Base-by-base conservation (phyloP, 2,329 filamentous ascomycete species). In the Diaporthe destruens region DNA sequence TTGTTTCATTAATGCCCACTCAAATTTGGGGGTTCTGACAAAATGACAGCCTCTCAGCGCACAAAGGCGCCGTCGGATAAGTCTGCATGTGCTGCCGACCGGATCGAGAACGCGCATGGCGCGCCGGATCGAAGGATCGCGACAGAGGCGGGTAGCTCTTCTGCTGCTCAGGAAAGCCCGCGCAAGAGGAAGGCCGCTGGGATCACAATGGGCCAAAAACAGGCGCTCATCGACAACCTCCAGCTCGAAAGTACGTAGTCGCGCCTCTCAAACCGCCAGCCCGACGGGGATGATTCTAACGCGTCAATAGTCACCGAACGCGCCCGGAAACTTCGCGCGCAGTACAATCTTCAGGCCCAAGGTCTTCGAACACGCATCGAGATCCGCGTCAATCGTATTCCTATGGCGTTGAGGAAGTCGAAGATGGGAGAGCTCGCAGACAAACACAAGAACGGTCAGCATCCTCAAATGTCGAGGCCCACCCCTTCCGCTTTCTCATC, bases 341-440 rank as follows among this genome's bases (percentile, higher is more conserved):
- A 97, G 81, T 98, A 97, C 84, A 92, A 93, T 73, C 88, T 97
- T 12, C 95, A 98, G 82, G 93, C 95, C 29, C 93, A 96, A 81
- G 93, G 93, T 75, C 88, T 98, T 51, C 90, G 93, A 74, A 92
- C 94, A 74, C 92, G 96, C 74, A 92, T 99, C 68, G 95, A 98
- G 82, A 93, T 97, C 84, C 93, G 96, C 83, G 89, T 98, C 81
- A 98, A 98, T 80, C 92, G 96, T 69, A 96, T 98, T 68, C 96
- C 96, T 9, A 89, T 90, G 77, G 88, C 91, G 20, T 84, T 98
- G 75, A 91, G 96, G 73, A 93, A 92, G 79, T 87, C 90, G 74
- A 97, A 90, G 72, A 96, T 99, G 87, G 91, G 91, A 71, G 95
- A 98, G 56, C 86, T 98, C 11, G 70, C 66, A n/a, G 72, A 72